A percentile compares a stretch with the other conserved stretches of the same genome.
Evolutionary conservation across 768 basidiomycete species (phyloP).

Genomic region (Sporobolomyces phaffii): DNA sequence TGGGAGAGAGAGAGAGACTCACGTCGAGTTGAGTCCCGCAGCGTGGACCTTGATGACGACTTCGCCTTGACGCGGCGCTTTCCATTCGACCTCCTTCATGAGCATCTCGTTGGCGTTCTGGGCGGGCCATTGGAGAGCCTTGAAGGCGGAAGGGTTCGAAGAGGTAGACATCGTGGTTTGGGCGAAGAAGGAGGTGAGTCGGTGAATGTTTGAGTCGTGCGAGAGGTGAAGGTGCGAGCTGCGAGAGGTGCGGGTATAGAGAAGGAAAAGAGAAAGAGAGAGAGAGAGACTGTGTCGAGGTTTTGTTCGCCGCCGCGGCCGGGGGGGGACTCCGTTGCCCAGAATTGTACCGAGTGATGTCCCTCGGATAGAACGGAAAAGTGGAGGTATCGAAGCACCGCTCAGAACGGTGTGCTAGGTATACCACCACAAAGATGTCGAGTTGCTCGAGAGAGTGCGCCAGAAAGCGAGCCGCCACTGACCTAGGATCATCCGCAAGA

Average conservation of each 20-base stretch:
- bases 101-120: background rate
- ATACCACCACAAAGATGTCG: too few relatives aligned
- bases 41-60: constrained; percentile 9
- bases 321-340: too few relatives aligned
- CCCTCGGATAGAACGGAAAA: too few relatives aligned
- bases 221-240: background rate
- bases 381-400: too few relatives aligned
- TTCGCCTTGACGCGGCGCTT: background rate
- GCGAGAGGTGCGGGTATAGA: background rate
- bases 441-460: too few relatives aligned
- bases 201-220: background rate
- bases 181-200: background rate
- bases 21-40: constrained; percentile 9
- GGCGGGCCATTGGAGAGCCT: background rate
- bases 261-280: background rate
- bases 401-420: too few relatives aligned
- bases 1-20: background rate
- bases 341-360: too few relatives aligned
- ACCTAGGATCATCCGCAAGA: too few relatives aligned
- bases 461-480: too few relatives aligned
- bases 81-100: constrained; percentile 5
- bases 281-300: too few relatives aligned
- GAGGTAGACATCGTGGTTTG: constrained; percentile 1
- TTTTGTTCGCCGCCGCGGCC: too few relatives aligned
- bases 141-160: background rate